phyloP scores from a whole-genome alignment of 1,139 yeast species.

The Zygosaccharomyces pseudobailii region DNA sequence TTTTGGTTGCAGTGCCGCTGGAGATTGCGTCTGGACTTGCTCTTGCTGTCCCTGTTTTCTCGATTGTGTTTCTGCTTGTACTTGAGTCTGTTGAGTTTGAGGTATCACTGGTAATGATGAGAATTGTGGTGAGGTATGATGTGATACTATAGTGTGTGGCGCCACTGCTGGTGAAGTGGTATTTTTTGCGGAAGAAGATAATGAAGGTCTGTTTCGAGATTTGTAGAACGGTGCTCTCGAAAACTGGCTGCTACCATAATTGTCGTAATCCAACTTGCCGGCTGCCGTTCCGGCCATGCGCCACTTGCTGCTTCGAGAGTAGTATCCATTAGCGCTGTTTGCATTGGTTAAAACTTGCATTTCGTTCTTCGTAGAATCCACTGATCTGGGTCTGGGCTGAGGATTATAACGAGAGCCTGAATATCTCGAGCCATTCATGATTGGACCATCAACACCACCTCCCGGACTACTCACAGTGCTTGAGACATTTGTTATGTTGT shows the following conservation, averaged over 20 bases:
- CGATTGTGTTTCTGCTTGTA: background rate
- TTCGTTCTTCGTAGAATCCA: constrained; percentile 13
- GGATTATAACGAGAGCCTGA: constrained; percentile 25
- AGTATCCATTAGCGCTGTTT: constrained; percentile 13
- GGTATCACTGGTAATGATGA: background rate
- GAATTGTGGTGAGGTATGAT: background rate
- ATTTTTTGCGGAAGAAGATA: background rate
- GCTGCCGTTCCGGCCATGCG: constrained; percentile 12
- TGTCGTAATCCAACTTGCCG: constrained; percentile 9
- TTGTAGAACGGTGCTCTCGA: constrained; percentile 15
- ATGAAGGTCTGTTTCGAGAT: background rate
- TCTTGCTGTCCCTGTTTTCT: background rate
- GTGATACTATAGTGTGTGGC: background rate
- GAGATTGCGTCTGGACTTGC: background rate
- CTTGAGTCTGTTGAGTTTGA: background rate
- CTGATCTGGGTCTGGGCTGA: constrained; percentile 18
- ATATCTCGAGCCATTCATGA: constrained; percentile 15
- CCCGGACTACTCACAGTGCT: background rate
- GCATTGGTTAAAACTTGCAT: constrained; percentile 2
- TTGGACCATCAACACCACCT: background rate
- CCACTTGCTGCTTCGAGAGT: constrained; percentile 24
- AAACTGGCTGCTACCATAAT: background rate
- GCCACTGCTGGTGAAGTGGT: background rate
- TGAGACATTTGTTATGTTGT: background rate
- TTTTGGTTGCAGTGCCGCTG: background rate